Evolutionary conservation across 2,329 filamentous ascomycete genomes (phyloP).

Genomic region (Trichoderma atrobrunneum): DNA sequence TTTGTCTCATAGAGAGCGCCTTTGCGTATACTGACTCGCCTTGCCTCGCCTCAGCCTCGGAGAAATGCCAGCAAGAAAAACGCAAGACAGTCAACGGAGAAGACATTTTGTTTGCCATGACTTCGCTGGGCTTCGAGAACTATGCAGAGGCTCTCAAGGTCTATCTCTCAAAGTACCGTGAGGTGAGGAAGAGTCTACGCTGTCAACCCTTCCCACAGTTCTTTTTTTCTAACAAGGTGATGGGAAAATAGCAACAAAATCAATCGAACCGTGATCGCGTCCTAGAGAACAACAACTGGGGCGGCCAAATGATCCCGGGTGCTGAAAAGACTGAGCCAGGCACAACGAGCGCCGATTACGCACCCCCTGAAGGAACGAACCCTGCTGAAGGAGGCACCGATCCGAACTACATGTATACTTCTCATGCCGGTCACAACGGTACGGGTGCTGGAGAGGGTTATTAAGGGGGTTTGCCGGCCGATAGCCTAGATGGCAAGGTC

Average conservation of each 20-base stretch:
- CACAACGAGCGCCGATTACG: conserved; percentile 36
- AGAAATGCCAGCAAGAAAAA: conserved; percentile 99
- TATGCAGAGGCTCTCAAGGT: conserved; percentile 98
- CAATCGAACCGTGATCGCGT: conserved; percentile 41
- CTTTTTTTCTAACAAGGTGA: background rate
- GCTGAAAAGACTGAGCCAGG: conserved; percentile 32
- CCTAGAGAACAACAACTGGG: conserved; percentile 35
- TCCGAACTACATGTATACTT: conserved; percentile 51
- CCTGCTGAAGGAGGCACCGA: conserved; percentile 42
- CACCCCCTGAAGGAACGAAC: conserved; percentile 43
- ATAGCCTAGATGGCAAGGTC: background rate
- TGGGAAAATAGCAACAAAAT: conserved; percentile 39
- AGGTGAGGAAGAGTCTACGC: conserved; percentile 60
- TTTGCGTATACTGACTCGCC: background rate
- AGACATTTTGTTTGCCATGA: conserved; percentile 98
- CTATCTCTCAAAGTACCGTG: conserved; percentile 94
- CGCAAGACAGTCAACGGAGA: conserved; percentile 98
- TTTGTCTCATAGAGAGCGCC: background rate
- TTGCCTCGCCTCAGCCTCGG: conserved; percentile 66
- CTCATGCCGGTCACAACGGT: conserved; percentile 58
- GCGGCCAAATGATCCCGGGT: conserved; percentile 32
- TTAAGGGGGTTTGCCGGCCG: conserved; percentile 30
- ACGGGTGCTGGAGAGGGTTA: conserved; percentile 52
- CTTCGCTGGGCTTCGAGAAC: conserved; percentile 96
- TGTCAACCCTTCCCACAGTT: background rate